Conservation (phyloP, 768 basidiomycete species). For the Epithele typhae region DNA sequence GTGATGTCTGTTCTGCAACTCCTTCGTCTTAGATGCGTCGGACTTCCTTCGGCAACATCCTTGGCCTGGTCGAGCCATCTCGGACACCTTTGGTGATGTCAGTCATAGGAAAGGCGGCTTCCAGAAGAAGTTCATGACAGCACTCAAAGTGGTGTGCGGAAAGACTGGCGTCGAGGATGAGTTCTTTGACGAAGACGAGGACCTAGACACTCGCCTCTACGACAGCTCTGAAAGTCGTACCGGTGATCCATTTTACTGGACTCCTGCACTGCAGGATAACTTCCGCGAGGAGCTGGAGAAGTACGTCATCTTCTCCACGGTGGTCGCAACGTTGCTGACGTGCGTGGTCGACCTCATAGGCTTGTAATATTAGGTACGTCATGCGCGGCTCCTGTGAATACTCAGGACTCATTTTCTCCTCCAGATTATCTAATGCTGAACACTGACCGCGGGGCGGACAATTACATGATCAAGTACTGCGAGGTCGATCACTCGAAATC, state of each 20-base stretch:
- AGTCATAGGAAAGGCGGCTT: conserved; percentile 68
- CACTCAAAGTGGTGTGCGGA: conserved; percentile 80
- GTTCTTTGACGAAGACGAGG: conserved; percentile 61
- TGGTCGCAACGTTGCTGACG: background rate
- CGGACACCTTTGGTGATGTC: conserved; percentile 84
- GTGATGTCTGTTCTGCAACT: background rate
- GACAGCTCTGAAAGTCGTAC: conserved; percentile 59
- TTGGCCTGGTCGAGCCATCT: conserved; percentile 80
- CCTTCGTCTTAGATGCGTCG: conserved; percentile 60
- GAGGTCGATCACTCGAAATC: conserved; percentile 76
- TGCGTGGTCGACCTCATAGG: conserved; percentile 34
- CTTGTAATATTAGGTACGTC: conserved; percentile 75
- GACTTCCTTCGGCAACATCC: conserved; percentile 84
- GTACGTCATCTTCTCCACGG: conserved; percentile 37
- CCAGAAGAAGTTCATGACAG: conserved; percentile 62
- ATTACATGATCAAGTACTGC: conserved; percentile 92
- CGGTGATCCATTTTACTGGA: conserved; percentile 78
- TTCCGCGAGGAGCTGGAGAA: conserved; percentile 89
- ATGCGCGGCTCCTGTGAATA: background rate
- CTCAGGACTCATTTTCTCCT: conserved; percentile 1
- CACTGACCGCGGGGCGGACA: conserved; percentile 85
- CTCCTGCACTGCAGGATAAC: conserved; percentile 66
- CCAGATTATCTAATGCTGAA: conserved; percentile 90
- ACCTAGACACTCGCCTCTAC: conserved; percentile 69
- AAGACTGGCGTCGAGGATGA: conserved; percentile 74